A percentile compares a stretch with the other conserved stretches of the same genome.
Evolutionary conservation across 352 stramenopile species (phyloP).

Genomic region (Pythium dissimile): DNA sequence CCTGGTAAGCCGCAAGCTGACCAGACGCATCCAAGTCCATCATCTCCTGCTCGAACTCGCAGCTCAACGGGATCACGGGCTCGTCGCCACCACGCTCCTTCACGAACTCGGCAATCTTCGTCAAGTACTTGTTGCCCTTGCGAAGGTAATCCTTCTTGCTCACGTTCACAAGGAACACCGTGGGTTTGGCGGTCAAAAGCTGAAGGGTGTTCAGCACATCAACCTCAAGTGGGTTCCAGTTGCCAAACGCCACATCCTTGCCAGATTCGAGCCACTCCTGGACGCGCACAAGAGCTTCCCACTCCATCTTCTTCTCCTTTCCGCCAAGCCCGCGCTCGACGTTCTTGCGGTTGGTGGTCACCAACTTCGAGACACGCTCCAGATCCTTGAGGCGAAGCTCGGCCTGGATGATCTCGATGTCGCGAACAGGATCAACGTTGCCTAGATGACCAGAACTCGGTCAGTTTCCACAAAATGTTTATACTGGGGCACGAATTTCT

Average conservation of each 20-base stretch:
- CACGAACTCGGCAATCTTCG: slow-evolving; percentile 97
- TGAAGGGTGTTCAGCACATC: slow-evolving; percentile 92
- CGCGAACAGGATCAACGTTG: slow-evolving; percentile 97
- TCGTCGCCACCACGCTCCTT: slow-evolving; percentile 94
- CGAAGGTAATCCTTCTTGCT: slow-evolving; percentile 98
- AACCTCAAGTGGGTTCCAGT: slow-evolving; percentile 87
- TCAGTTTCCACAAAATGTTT: slow-evolving; percentile 29
- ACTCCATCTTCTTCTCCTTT: slow-evolving; percentile 97
- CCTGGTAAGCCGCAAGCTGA: slow-evolving; percentile 62
- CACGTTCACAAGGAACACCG: slow-evolving; percentile 99
- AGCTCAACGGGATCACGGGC: slow-evolving; percentile 95
- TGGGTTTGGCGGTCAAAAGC: slow-evolving; percentile 93
- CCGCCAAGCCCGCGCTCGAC: slow-evolving; percentile 85
- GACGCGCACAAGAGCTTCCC: slow-evolving; percentile 80
- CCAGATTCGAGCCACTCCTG: slow-evolving; percentile 78
- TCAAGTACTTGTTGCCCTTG: slow-evolving; percentile 98
- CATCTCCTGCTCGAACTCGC: slow-evolving; percentile 97
- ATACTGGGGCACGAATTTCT: not conserved
- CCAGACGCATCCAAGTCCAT: slow-evolving; percentile 69
- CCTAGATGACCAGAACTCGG: slow-evolving; percentile 79
- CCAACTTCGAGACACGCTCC: slow-evolving; percentile 76
- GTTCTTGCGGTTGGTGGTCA: slow-evolving; percentile 81
- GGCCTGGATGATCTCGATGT: slow-evolving; percentile 99
- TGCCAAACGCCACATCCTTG: slow-evolving; percentile 90
- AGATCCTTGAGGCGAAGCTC: slow-evolving; percentile 98